Percentiles rank a stretch among this genome's conserved stretches.
phyloP scores from a whole-genome alignment of 2,329 filamentous ascomycete species.

The Fusarium ambrosium region DNA sequence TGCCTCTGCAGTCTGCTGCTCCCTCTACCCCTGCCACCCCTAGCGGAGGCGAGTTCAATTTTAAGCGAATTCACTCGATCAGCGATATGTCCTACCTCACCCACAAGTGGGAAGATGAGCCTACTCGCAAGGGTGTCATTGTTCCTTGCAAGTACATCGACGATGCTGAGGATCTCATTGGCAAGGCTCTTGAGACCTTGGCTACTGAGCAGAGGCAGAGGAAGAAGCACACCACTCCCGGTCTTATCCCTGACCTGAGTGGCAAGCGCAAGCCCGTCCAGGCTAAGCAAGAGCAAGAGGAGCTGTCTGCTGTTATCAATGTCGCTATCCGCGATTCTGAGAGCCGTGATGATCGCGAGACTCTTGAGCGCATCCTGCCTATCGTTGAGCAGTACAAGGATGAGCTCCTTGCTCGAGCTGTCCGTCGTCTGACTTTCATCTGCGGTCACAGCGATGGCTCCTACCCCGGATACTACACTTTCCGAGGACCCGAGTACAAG shows the following conservation, averaged over 20 bases:
- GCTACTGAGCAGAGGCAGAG: constrained; percentile 71
- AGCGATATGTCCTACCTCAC: constrained; percentile 95
- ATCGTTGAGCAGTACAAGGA: constrained; percentile 86
- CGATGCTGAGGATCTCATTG: constrained; percentile 88
- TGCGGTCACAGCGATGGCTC: constrained; percentile 94
- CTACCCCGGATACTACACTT: constrained; percentile 98
- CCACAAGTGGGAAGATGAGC: constrained; percentile 80
- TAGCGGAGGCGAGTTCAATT: constrained; percentile 67
- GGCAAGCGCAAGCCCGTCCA: constrained; percentile 74
- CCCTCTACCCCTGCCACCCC: constrained; percentile 89
- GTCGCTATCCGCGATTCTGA: constrained; percentile 92
- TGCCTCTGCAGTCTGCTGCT: constrained; percentile 82
- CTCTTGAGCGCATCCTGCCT: constrained; percentile 79
- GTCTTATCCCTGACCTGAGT: constrained; percentile 79
- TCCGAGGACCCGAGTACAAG: constrained; percentile 89
- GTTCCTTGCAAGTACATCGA: constrained; percentile 94
- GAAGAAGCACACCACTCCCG: constrained; percentile 64
- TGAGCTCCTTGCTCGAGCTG: constrained; percentile 83
- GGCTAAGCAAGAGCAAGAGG: constrained; percentile 62
- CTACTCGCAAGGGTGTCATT: constrained; percentile 91
- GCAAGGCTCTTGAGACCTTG: constrained; percentile 89
- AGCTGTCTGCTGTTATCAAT: constrained; percentile 93
- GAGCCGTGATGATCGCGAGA: constrained; percentile 83
- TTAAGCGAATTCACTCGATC: constrained; percentile 92
- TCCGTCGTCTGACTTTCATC: constrained; percentile 95